These are phyloP conservation scores for Phoma herbarum DNA, from an alignment of 2,329 filamentous ascomycete species.

Conservation along the genomic window DNA sequence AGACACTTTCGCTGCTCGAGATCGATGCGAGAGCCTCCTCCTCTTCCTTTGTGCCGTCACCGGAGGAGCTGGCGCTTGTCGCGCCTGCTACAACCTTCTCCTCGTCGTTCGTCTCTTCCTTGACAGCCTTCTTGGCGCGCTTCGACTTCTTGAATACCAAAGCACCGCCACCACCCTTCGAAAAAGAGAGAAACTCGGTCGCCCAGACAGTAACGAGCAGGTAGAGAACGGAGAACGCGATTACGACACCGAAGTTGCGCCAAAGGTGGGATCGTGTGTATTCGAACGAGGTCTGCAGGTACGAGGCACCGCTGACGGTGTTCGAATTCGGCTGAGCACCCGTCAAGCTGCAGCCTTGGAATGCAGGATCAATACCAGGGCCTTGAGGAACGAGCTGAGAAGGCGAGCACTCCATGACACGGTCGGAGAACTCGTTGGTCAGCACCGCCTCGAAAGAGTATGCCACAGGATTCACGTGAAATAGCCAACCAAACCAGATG, in stretches of 20 bases:
- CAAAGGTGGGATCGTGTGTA: slow-evolving; percentile 68
- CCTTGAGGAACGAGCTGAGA: slow-evolving; percentile 68
- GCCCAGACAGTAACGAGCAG: slow-evolving; percentile 75
- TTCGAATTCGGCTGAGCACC: slow-evolving; percentile 64
- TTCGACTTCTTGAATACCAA: slow-evolving; percentile 76
- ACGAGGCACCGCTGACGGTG: slow-evolving; percentile 63
- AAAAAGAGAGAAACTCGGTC: slow-evolving; percentile 73
- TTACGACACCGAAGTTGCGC: slow-evolving; percentile 80
- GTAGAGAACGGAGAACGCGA: slow-evolving; percentile 79
- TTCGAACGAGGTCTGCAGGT: slow-evolving; percentile 64
- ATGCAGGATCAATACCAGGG: slow-evolving; percentile 62
- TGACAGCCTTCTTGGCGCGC: slow-evolving; percentile 64
- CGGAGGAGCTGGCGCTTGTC: slow-evolving; percentile 35
- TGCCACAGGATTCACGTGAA: slow-evolving; percentile 58
- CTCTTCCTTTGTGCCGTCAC: slow-evolving; percentile 35
- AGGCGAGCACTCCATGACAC: slow-evolving; percentile 66
- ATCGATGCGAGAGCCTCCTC: slow-evolving; percentile 48
- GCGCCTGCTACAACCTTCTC: slow-evolving; percentile 60
- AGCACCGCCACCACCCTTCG: slow-evolving; percentile 70
- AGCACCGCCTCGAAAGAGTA: slow-evolving; percentile 75
- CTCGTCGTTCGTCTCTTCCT: slow-evolving; percentile 62
- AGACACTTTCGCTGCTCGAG: slow-evolving; percentile 49
- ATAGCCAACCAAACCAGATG: slow-evolving; percentile 68
- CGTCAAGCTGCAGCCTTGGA: slow-evolving; percentile 69
- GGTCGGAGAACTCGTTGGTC: slow-evolving; percentile 69